Conservation (phyloP, 192 early-diverging fungal species). For the Radiomyces spectabilis region DNA sequence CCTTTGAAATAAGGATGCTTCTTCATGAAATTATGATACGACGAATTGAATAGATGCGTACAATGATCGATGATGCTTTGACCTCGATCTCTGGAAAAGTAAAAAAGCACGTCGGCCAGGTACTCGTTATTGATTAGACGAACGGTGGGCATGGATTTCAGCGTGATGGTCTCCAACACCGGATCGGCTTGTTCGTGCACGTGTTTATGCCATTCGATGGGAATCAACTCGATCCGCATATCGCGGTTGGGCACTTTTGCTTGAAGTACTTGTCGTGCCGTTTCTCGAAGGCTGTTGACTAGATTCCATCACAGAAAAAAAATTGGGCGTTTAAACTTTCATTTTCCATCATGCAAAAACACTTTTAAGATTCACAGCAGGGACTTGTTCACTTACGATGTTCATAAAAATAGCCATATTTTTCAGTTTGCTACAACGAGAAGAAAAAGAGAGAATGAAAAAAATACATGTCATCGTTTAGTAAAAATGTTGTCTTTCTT, state of each 20-base stretch:
- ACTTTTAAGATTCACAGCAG: too few species aligned
- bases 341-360: too few species aligned
- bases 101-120: slow-evolving; percentile 12
- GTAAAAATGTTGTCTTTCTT: too few species aligned
- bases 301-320: too few species aligned
- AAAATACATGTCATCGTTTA: not conserved
- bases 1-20: slow-evolving; percentile 52
- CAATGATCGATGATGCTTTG: slow-evolving; percentile 17
- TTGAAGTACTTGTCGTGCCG: slow-evolving; percentile 7
- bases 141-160: slow-evolving; percentile 2
- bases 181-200: slow-evolving; percentile 1
- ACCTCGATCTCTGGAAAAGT: slow-evolving; percentile 8
- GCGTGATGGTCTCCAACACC: not conserved
- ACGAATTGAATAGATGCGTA: slow-evolving; percentile 4
- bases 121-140: slow-evolving; percentile 18
- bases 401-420: slow-evolving; percentile 9
- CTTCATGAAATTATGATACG: slow-evolving; percentile 37
- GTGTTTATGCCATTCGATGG: slow-evolving; percentile 13
- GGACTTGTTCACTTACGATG: slow-evolving; percentile 1
- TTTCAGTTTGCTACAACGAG: slow-evolving; percentile 12
- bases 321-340: too few species aligned
- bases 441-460: not conserved
- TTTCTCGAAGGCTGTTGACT: slow-evolving; percentile 9
- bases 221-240: slow-evolving; percentile 11
- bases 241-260: slow-evolving; percentile 6